Evolutionary conservation across 345 rosid genomes (phyloP), one percentile per base, ranked within the genome.

Genomic region (Acer campestre): DNA sequence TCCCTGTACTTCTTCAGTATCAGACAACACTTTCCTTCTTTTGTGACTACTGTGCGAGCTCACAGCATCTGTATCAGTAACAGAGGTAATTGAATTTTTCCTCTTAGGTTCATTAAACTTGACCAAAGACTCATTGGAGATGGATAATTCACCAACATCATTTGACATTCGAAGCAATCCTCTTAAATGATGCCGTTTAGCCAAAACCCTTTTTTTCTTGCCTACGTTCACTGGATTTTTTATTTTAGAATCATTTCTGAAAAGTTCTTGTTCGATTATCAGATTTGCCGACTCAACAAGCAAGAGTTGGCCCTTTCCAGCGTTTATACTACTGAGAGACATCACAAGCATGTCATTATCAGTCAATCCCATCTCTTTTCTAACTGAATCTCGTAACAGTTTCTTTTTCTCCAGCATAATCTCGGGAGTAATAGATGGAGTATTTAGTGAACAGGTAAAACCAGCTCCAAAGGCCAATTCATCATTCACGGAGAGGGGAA

Each of bases 381-480:
- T 87, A 64, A 91, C 92, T 49, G 94, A 79, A 76, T 86, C 86
- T 75, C 98, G 90, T 66, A 95, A 84, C 61, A 77, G 68, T 70
- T 81, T 81, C 86, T 85, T 85, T 80, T 83, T 91, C 88, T 83
- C 89, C 73, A 73, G 80, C 98, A 95, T 93, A 88, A 77, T 85
- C 79, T 84, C 88, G 1, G 88, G 81, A 68, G 83, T 90, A 76
- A 82, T 67, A 55, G 94, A 77, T 46, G 90, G 90, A 83, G 97
- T 89, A 58, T 90, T 93, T 73, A 95, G 82, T 70, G 99, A 93
- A 86, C 88, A 84, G 18, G 87, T 42, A 75, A 91, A 86, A 23
- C 97, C 99, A 20, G 99, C 98, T 20, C 86, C 97, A 84, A 91
- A 95, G 84, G 99, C 96, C 80, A 95, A 85, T 79, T 93, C 99